A percentile compares a stretch with the other conserved stretches of the same genome.
Evolutionary conservation across 768 basidiomycete genomes (phyloP).

Genomic region (Tephrocybe sp.): DNA sequence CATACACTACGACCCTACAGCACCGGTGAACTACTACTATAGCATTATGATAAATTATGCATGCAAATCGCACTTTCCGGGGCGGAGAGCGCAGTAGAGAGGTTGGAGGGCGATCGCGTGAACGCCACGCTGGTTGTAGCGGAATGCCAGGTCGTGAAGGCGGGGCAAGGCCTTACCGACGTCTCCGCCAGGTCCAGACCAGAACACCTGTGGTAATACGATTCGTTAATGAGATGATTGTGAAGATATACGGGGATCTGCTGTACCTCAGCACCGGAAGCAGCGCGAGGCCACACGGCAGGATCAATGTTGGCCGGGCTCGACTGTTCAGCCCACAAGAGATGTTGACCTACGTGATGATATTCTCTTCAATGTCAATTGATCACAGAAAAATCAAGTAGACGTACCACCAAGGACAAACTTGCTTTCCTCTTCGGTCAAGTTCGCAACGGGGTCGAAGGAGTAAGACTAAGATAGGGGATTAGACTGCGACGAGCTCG

Average conservation of each 20-base stretch:
- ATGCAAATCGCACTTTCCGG: conserved; percentile 25
- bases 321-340: conserved; percentile 76
- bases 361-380: background rate
- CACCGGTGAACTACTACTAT: background rate
- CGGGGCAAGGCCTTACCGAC: conserved; percentile 55
- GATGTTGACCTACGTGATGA: conserved; percentile 53
- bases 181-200: conserved; percentile 57
- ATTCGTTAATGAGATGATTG: no score
- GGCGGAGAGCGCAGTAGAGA: conserved; percentile 67
- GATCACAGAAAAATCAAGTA: background rate
- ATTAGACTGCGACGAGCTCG: background rate
- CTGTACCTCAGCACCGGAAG: conserved; percentile 57
- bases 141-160: conserved; percentile 62
- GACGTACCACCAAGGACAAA: conserved; percentile 66
- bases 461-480: conserved; percentile 46
- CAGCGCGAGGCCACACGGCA: conserved; percentile 71
- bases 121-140: conserved; percentile 61
- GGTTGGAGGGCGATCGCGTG: conserved; percentile 64
- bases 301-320: conserved; percentile 63
- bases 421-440: conserved; percentile 45
- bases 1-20: no score
- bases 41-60: conserved; percentile 7
- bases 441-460: conserved; percentile 66
- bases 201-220: no score
- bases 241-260: background rate